Evolutionary conservation across 1,284 basidiomycete genomes (phyloP).

Genomic region (Hypsizygus ulmarius): DNA sequence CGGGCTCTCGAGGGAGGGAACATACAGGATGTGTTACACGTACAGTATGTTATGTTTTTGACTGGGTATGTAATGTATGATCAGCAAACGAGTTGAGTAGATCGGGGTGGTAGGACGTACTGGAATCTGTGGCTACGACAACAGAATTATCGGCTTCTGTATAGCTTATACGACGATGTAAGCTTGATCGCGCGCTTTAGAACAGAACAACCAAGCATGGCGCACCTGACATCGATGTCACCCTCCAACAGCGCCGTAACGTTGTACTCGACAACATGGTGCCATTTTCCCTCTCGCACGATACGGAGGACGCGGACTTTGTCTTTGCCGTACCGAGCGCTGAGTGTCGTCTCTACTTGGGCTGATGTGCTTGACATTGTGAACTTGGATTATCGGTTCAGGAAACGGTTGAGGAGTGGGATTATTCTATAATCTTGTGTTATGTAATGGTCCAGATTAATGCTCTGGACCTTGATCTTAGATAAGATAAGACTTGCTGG

Average conservation of each 20-base stretch:
- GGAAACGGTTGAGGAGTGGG: no score
- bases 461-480: no score
- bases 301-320: constrained; percentile 82
- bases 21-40: constrained; percentile 21
- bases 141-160: constrained; percentile 83
- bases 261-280: constrained; percentile 79
- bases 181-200: no score
- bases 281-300: constrained; percentile 69
- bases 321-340: constrained; percentile 83
- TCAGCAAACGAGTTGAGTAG: not conserved
- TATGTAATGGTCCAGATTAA: no score
- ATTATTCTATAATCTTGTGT: no score
- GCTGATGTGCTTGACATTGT: no score
- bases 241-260: constrained; percentile 80
- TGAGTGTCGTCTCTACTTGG: constrained; percentile 9
- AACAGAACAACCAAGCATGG: no score
- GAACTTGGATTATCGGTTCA: no score
- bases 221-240: constrained; percentile 67
- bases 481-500: no score
- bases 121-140: constrained; percentile 86
- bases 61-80: constrained; percentile 43
- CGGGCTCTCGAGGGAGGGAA: no score
- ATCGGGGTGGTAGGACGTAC: constrained; percentile 42
- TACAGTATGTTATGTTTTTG: constrained; percentile 92
- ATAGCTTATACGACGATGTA: constrained; percentile 50